Percentiles rank a stretch among this genome's conserved stretches.
These are phyloP conservation scores for Chondrostereum purpureum DNA, from an alignment of 1,284 basidiomycete genomes.

Conservation along the genomic window DNA sequence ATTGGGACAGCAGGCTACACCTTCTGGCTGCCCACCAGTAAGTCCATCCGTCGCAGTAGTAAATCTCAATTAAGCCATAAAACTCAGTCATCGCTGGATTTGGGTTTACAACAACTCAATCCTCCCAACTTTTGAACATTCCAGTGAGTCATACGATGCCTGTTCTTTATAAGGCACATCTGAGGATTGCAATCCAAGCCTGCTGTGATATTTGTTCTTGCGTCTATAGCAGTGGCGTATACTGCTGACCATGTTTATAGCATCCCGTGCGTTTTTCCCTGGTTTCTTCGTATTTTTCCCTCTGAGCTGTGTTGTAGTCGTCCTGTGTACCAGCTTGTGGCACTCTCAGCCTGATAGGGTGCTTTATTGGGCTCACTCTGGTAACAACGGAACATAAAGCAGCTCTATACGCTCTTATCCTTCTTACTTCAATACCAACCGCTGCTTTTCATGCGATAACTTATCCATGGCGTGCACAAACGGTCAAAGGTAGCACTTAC, in stretches of 20 bases:
- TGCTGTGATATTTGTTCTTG: neutral
- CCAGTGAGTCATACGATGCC: neutral
- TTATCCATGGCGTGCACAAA: neutral
- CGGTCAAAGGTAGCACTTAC: neutral
- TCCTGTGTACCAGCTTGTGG: neutral
- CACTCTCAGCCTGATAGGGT: neutral
- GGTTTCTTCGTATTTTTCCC: no score
- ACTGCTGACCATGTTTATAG: neutral
- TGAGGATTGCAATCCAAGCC: neutral
- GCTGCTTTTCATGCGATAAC: neutral
- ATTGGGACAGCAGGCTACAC: neutral
- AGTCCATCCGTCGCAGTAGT: neutral
- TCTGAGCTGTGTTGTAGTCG: no score
- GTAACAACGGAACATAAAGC: neutral
- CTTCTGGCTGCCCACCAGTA: neutral
- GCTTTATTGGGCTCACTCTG: neutral
- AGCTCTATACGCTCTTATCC: neutral
- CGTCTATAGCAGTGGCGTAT: neutral
- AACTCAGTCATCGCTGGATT: neutral
- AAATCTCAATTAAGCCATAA: no score
- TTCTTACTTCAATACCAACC: neutral
- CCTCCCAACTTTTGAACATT: neutral
- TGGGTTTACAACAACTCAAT: neutral
- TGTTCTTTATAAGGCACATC: neutral
- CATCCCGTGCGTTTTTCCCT: neutral